Conservation (phyloP, 371 early-diverging fungal genomes). For the Actinomucor elegans region DNA sequence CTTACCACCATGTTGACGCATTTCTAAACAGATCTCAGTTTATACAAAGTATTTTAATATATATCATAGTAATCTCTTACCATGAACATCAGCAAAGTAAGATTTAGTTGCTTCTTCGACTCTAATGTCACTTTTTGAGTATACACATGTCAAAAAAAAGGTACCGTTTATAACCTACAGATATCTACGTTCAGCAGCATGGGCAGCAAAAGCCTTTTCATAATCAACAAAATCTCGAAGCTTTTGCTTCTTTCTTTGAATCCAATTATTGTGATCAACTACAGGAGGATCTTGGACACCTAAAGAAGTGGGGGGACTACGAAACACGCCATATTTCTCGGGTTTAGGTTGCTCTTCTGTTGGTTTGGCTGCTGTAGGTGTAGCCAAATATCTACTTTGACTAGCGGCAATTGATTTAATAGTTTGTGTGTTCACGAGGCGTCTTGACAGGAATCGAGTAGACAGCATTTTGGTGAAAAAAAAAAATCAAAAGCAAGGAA, state of each 20-base stretch:
- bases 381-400: slow-evolving; percentile 4
- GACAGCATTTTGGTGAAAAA: background rate
- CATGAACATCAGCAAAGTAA: slow-evolving; percentile 68
- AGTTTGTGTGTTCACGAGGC: background rate
- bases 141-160: background rate
- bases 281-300: slow-evolving; percentile 44
- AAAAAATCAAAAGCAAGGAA: too few relatives aligned
- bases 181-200: slow-evolving; percentile 54
- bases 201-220: slow-evolving; percentile 52
- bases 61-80: slow-evolving; percentile 37
- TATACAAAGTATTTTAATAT: background rate
- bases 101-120: slow-evolving; percentile 64
- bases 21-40: slow-evolving; percentile 32
- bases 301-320: slow-evolving; percentile 31
- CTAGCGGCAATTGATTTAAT: background rate
- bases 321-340: slow-evolving; percentile 22
- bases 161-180: slow-evolving; percentile 39
- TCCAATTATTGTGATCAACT: slow-evolving; percentile 35
- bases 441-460: background rate
- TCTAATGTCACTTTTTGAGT: slow-evolving; percentile 17
- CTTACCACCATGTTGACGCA: slow-evolving; percentile 66
- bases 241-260: slow-evolving; percentile 44
- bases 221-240: slow-evolving; percentile 45
- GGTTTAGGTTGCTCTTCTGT: slow-evolving; percentile 6
- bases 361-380: background rate